These are phyloP conservation scores for Barnettozyma vustinii DNA, from an alignment of 805 yeast species.

Conservation along the genomic window DNA sequence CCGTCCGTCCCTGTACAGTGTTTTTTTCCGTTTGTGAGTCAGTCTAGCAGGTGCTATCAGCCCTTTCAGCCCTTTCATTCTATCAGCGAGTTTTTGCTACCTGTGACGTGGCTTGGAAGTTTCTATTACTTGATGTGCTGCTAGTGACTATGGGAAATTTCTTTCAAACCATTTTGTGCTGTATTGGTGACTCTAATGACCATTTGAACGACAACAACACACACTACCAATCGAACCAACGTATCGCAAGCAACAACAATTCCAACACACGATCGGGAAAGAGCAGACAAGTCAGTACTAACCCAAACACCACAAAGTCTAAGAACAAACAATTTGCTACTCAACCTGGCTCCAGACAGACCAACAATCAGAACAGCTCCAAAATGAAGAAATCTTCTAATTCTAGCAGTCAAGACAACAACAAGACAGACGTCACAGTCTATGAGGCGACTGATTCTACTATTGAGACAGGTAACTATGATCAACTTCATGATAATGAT, in stretches of 20 bases:
- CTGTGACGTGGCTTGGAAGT: background rate
- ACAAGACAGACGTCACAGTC: conserved; percentile 24
- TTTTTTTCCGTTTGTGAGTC: conserved; percentile 1
- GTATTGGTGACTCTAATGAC: conserved; percentile 24
- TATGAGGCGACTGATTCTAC: conserved; percentile 27
- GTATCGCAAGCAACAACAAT: conserved; percentile 6
- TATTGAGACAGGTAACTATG: conserved; percentile 10
- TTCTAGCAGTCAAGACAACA: background rate
- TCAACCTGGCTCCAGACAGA: background rate
- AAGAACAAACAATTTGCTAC: background rate
- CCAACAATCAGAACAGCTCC: background rate
- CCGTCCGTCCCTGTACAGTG: background rate
- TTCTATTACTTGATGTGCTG: background rate
- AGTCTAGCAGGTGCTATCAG: background rate
- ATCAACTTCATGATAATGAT: background rate
- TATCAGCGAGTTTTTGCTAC: background rate
- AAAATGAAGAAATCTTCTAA: background rate
- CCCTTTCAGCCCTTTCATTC: background rate
- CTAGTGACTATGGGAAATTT: conserved; percentile 29
- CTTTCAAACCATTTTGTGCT: conserved; percentile 31
- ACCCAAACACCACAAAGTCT: background rate
- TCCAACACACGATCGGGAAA: background rate
- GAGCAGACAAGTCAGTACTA: background rate
- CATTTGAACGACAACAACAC: conserved; percentile 16
- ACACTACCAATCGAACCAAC: conserved; percentile 14